These are phyloP conservation scores for Stachybotrys elegans DNA, from an alignment of 2,329 filamentous ascomycete genomes.

Conservation along the genomic window DNA sequence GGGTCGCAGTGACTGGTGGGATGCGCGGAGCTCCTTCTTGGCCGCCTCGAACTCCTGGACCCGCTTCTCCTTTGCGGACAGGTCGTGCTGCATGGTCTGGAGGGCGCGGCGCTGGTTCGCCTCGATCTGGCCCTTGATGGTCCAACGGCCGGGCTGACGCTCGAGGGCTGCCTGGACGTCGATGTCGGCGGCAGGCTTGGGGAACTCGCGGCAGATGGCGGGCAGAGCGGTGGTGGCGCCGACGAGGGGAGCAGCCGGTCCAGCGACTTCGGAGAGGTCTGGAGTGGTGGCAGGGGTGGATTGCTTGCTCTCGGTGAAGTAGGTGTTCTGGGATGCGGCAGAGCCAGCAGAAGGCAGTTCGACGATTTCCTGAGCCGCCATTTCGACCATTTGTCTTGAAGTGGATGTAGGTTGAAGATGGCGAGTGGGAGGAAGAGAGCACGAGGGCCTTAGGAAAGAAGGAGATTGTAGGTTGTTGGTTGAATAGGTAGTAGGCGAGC, in stretches of 20 bases:
- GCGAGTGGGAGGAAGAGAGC: neutral
- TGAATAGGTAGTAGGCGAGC: too few species aligned
- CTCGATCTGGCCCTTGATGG: conserved; percentile 29
- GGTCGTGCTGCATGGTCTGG: conserved; percentile 15
- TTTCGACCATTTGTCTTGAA: too few species aligned
- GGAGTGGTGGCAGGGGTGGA: conserved; percentile 16
- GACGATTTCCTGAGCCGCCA: too few species aligned
- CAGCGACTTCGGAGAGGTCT: conserved; percentile 13
- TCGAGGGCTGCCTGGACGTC: conserved; percentile 37
- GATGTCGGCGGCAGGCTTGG: conserved; percentile 33
- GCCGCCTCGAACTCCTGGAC: conserved; percentile 37
- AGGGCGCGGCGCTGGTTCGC: conserved; percentile 22
- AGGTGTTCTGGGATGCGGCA: conserved; percentile 11
- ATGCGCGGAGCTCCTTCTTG: conserved; percentile 41
- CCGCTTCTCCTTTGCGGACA: conserved; percentile 27
- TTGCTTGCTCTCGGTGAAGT: conserved; percentile 15
- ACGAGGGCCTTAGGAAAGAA: too few species aligned
- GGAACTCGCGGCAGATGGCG: conserved; percentile 29
- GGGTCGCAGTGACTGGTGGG: conserved; percentile 20
- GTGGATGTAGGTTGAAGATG: conserved; percentile 4
- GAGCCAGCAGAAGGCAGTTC: conserved; percentile 7
- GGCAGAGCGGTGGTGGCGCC: conserved; percentile 25
- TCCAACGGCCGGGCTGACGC: conserved; percentile 37
- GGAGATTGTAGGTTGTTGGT: too few species aligned
- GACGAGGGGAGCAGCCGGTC: conserved; percentile 4